Conservation (phyloP, 257 asterid species). For the Solanum arcanum region DNA sequence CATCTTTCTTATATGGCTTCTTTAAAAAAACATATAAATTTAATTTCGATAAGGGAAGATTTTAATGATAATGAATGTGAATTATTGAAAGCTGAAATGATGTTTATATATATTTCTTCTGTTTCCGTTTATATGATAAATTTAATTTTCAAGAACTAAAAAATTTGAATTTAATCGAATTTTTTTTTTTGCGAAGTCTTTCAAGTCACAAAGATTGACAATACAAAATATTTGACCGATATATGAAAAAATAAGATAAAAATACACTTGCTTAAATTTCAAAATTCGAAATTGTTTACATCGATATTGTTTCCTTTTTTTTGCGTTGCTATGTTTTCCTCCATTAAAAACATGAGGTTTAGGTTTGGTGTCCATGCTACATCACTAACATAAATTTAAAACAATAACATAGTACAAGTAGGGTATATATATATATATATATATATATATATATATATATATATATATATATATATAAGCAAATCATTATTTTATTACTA, state of each 20-base stretch:
- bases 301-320: not conserved
- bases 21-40: not conserved
- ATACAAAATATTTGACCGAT: too few relatives aligned
- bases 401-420: not conserved
- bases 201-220: not conserved
- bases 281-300: not conserved
- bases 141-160: not conserved
- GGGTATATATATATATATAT: not conserved
- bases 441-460: not conserved
- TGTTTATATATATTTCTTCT: not conserved
- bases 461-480: not conserved
- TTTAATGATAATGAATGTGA: not conserved
- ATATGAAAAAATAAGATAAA: too few relatives aligned
- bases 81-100: not conserved
- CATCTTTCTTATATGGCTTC: too few relatives aligned
- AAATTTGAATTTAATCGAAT: too few relatives aligned
- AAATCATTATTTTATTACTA: not conserved
- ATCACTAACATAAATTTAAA: not conserved
- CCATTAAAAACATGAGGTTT: not conserved
- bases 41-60: too few relatives aligned
- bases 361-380: not conserved
- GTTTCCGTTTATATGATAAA: too few relatives aligned
- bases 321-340: not conserved
- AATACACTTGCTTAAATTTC: too few relatives aligned
- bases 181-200: too few relatives aligned